phyloP scores from a whole-genome alignment of 164 flowering plant species.

The Taxillus chinensis region DNA sequence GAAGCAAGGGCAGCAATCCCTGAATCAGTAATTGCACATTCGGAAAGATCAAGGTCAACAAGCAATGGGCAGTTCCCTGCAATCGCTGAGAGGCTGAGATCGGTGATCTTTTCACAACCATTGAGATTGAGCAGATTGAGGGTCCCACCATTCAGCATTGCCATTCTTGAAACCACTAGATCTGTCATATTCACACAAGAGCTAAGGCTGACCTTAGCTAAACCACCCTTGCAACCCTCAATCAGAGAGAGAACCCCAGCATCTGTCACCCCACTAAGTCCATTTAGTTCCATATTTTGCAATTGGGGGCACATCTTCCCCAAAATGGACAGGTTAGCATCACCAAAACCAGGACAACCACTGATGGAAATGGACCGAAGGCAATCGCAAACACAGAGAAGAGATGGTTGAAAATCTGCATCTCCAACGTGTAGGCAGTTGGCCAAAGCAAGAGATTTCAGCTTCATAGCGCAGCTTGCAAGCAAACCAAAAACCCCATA shows the following conservation, averaged over 20 bases:
- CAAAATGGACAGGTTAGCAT: conserved; percentile 33
- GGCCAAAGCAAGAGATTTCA: conserved; percentile 47
- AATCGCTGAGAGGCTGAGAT: conserved; percentile 46
- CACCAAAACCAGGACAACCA: conserved; percentile 66
- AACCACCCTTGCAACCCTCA: conserved; percentile 35
- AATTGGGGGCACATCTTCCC: conserved; percentile 59
- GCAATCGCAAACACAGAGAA: conserved; percentile 35
- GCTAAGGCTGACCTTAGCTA: conserved; percentile 48
- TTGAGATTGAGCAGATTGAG: conserved; percentile 54
- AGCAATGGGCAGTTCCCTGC: conserved; percentile 51
- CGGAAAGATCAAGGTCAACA: conserved; percentile 63
- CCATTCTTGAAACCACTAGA: conserved; percentile 30
- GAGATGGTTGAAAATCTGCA: conserved; percentile 14
- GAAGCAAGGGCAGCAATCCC: conserved; percentile 45
- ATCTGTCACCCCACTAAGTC: conserved; percentile 54
- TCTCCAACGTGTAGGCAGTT: conserved; percentile 62
- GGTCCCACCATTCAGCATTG: conserved; percentile 44
- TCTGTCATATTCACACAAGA: conserved; percentile 58
- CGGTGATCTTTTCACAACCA: conserved; percentile 51
- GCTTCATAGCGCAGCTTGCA: conserved; percentile 31
- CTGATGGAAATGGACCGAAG: conserved; percentile 42
- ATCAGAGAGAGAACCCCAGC: conserved; percentile 44
- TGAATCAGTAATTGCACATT: conserved; percentile 39
- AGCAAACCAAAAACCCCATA: conserved; percentile 47
- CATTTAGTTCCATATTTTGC: conserved; percentile 46